These are phyloP conservation scores for Ogataea paradorogensis DNA, from an alignment of 805 yeast species.

Conservation along the genomic window DNA sequence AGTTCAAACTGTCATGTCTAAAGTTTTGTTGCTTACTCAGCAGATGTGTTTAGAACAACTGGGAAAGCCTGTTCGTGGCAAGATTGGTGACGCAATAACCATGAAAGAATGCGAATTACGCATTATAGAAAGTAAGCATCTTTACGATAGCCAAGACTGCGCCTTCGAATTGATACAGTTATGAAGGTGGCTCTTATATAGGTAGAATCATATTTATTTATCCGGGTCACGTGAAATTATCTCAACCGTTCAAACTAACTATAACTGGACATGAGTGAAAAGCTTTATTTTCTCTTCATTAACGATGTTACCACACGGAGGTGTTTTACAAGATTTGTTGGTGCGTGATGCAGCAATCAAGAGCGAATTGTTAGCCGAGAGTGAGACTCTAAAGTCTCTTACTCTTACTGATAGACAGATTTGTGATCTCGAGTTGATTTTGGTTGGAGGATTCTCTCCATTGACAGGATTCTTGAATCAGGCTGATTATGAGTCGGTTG, in stretches of 20 bases:
- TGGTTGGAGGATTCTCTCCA: conserved; percentile 94
- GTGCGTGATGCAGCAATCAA: conserved; percentile 72
- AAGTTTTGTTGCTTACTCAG: conserved; percentile 49
- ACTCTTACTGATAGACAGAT: conserved; percentile 80
- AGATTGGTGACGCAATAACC: conserved; percentile 52
- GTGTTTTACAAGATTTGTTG: conserved; percentile 78
- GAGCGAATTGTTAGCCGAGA: conserved; percentile 55
- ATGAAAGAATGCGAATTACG: conserved; percentile 75
- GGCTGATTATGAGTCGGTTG: conserved; percentile 67
- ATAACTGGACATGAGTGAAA: neutral
- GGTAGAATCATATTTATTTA: no score
- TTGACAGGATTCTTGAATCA: conserved; percentile 63
- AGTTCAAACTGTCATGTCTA: conserved; percentile 53
- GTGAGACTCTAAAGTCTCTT: conserved; percentile 45
- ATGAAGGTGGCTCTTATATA: conserved; percentile 5
- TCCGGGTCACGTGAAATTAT: conserved; percentile 13
- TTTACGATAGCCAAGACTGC: conserved; percentile 18
- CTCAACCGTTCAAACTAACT: no score
- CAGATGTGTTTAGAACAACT: conserved; percentile 34
- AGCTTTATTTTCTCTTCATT: no score
- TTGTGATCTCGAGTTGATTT: conserved; percentile 87
- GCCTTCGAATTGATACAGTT: conserved; percentile 7
- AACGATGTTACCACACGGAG: conserved; percentile 74
- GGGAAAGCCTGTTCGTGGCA: conserved; percentile 42
- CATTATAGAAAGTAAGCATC: conserved; percentile 56